Evolutionary conservation across 2,329 filamentous ascomycete species (phyloP).

Genomic region (Fragosphaeria purpurea): DNA sequence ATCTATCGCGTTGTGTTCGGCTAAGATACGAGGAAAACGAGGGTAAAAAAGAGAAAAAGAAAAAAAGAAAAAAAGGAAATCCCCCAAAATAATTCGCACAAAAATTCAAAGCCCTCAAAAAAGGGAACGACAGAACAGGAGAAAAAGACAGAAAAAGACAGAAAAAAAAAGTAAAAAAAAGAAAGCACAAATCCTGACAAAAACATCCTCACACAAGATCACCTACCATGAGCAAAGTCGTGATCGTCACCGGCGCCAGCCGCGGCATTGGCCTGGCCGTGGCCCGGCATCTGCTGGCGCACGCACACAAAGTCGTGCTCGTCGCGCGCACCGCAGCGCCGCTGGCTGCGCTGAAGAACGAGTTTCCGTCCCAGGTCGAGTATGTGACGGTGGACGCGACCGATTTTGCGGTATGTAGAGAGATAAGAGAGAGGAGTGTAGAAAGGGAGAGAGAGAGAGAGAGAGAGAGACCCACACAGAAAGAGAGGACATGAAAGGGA

Average conservation of each 20-base stretch:
- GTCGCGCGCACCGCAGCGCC: conserved; percentile 43
- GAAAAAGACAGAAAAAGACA: background rate
- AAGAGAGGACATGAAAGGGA: too few species aligned
- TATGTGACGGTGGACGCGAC: conserved; percentile 46
- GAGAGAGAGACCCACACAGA: too few species aligned
- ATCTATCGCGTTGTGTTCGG: background rate
- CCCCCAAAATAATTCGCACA: too few species aligned
- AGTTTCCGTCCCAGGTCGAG: conserved; percentile 43
- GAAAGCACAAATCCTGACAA: background rate
- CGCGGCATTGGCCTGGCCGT: conserved; percentile 52
- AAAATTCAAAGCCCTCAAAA: too few species aligned
- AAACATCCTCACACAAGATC: conserved; percentile 34
- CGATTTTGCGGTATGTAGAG: conserved; percentile 18
- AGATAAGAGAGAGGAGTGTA: background rate
- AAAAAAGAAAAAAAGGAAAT: too few species aligned
- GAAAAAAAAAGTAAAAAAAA: background rate
- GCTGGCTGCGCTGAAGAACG: conserved; percentile 40
- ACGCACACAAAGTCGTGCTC: conserved; percentile 48
- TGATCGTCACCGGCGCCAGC: conserved; percentile 60
- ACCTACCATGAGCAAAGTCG: conserved; percentile 34
- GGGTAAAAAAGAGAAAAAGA: too few species aligned
- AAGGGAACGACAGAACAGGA: too few species aligned
- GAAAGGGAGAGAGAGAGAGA: too few species aligned
- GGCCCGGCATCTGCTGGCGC: conserved; percentile 38
- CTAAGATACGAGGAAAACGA: too few species aligned